phyloP scores from a whole-genome alignment of 148 eudicot species.

The Diospyros lotus region DNA sequence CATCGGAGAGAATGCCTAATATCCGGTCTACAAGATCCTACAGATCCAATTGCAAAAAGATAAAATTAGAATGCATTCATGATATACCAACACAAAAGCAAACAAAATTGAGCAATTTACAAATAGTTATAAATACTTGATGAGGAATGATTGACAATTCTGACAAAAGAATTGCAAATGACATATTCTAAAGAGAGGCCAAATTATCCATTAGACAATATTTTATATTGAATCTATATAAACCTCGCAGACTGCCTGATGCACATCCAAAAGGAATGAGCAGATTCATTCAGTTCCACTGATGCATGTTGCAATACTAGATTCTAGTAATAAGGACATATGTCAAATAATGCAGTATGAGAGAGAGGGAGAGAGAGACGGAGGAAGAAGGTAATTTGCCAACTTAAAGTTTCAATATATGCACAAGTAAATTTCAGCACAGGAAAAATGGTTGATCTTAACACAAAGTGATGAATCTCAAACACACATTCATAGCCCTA shows the following conservation, averaged over 20 bases:
- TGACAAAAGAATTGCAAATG: no score
- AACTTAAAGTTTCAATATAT: neutral
- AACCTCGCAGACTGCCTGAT: neutral
- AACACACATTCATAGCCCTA: neutral
- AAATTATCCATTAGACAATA: neutral
- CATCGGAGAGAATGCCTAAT: slow-evolving; percentile 76
- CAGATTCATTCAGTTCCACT: neutral
- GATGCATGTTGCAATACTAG: neutral
- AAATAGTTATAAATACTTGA: no score
- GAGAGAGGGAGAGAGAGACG: no score
- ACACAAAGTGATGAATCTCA: neutral
- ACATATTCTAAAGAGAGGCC: neutral
- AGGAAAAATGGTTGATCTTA: neutral
- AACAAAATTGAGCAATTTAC: neutral
- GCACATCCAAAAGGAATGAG: neutral
- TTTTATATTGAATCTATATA: neutral
- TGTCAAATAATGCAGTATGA: no score
- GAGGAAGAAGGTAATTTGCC: neutral
- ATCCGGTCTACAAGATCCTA: slow-evolving; percentile 90
- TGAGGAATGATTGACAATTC: no score
- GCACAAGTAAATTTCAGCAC: slow-evolving; percentile 7
- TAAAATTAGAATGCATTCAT: neutral
- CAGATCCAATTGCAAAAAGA: slow-evolving; percentile 12
- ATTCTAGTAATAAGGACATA: neutral
- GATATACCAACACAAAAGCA: neutral